Conservation (phyloP, 306 rosid species). For the Sphenostylis stenocarpa region DNA sequence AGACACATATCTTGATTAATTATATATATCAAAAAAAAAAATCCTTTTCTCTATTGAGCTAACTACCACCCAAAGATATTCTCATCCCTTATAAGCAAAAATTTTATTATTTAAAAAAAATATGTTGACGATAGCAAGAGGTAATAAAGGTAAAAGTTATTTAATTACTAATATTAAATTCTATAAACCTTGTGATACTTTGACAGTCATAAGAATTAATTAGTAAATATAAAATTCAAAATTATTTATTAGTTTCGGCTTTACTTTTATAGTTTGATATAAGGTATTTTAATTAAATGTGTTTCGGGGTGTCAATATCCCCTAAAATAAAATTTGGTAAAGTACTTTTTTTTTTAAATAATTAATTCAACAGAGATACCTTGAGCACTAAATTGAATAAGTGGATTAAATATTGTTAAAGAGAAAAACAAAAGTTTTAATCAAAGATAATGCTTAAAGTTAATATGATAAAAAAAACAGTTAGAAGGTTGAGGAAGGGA, state of each 20-base stretch:
- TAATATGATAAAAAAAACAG: neutral
- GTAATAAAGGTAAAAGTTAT: neutral
- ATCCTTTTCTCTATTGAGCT: neutral
- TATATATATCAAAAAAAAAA: neutral
- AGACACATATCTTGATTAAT: neutral
- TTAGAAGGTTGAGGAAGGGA: neutral
- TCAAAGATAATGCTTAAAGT: neutral
- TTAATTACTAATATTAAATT: neutral
- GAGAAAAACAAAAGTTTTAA: neutral
- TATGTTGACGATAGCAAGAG: conserved; percentile 12
- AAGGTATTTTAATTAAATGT: neutral
- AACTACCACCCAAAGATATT: conserved; percentile 21
- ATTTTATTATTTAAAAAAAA: conserved; percentile 1
- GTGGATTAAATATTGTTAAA: neutral
- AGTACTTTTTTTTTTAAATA: neutral
- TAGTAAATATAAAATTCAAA: neutral
- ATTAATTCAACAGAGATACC: neutral
- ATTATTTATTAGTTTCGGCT: neutral
- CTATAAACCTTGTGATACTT: neutral
- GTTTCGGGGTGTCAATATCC: neutral
- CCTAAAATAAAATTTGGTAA: neutral
- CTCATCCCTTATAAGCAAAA: conserved; percentile 6
- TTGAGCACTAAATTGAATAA: neutral
- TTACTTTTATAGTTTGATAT: neutral
- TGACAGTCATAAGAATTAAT: conserved; percentile 11